Percentiles rank a stretch among this genome's conserved stretches.
Evolutionary conservation across 129 eudicot genomes (phyloP).

Genomic region (Tagetes erecta): DNA sequence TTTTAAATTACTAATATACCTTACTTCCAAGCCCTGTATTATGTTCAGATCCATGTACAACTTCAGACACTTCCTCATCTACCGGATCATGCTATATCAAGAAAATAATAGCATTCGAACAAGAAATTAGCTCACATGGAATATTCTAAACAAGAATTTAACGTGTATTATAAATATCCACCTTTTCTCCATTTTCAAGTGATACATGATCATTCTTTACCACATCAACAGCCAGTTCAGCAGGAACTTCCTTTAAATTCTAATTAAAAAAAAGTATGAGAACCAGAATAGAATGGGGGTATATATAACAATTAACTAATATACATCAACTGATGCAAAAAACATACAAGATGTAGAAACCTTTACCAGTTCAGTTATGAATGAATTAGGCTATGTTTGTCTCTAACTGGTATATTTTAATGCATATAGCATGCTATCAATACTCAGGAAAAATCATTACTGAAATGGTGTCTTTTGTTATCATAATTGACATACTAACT

Average conservation of each 20-base stretch:
- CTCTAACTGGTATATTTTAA: neutral
- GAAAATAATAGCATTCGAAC: constrained; percentile 30
- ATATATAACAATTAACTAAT: neutral
- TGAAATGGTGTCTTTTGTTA: neutral
- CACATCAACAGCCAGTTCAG: constrained; percentile 36
- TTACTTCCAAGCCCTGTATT: constrained; percentile 35
- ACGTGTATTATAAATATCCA: constrained; percentile 22
- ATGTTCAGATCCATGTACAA: constrained; percentile 28
- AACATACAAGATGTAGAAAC: neutral
- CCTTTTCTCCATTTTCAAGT: constrained; percentile 43
- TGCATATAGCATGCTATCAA: neutral
- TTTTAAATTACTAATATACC: constrained; percentile 32
- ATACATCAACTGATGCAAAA: constrained; percentile 15
- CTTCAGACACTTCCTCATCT: constrained; percentile 41
- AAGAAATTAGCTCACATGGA: constrained; percentile 11
- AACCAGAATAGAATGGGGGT: constrained; percentile 16
- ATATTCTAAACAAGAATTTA: neutral
- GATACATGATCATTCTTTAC: constrained; percentile 42
- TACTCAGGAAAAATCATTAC: neutral
- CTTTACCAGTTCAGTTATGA: constrained; percentile 2
- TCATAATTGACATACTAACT: neutral
- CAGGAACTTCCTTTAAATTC: constrained; percentile 44
- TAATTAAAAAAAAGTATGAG: constrained; percentile 31
- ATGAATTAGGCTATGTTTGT: neutral
- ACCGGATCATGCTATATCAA: constrained; percentile 32